Base-by-base conservation (phyloP, 345 rosid species). In the Bretschneidera sinensis region DNA sequence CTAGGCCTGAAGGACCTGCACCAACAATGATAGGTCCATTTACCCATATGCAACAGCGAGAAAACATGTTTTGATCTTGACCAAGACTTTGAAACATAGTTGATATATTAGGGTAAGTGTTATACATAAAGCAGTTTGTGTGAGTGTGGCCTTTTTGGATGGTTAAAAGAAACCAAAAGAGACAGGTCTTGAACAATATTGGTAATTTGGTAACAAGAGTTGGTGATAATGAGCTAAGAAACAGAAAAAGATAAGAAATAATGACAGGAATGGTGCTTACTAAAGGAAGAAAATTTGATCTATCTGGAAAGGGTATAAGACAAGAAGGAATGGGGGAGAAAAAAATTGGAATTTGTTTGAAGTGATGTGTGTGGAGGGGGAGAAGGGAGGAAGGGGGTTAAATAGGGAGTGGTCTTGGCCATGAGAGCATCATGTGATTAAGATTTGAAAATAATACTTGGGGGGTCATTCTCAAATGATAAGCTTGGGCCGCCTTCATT, bases 11-110 rank as follows among this genome's bases (percentile, higher is more conserved):
- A 2, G 97, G 97, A 0, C 97, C 97, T 9, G 90, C 91, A 10
- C 97, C 97, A 14, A 89, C 89, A 9, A 89, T 89, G 65, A 89
- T 87, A 0, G 96, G 96, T 2, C 97, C 97, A 64, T 85, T 87
- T 48, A 87, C 92, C 95, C 88, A 90, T 34, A 83, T 78, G 76
- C 88, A 87, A 18, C 91, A 71, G 43, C 82, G 74, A 47, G 82
- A 68, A 53, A 67, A 76, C 57, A 78, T 66, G 48, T 67, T 74
- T 14, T 69, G 55, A 0, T 76, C 74, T 0, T 64, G 68, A 48
- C 33, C 55, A 18, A 63, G 55, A 60, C 51, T 66, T 52, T 58
- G 83, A 66, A 66, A 69, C 86, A 84, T 79, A 63, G 75, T 67
- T n/a, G 83, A 68, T 23, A 74, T 67, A 62, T 74, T 72, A 59